phyloP scores from a whole-genome alignment of 1,284 basidiomycete species.

The Puccinia novopanici region DNA sequence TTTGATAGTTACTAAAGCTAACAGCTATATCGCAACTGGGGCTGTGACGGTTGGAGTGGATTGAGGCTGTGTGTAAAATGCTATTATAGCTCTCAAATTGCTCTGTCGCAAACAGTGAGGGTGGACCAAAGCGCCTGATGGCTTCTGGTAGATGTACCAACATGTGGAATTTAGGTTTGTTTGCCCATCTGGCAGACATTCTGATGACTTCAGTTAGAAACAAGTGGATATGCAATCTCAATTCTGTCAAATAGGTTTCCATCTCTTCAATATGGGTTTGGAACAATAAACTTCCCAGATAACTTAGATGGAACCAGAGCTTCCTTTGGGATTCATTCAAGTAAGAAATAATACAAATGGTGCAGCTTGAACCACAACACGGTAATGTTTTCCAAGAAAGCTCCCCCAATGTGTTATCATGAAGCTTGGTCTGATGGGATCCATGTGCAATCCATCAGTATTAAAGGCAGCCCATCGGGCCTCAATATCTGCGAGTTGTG shows the following conservation, averaged over 20 bases:
- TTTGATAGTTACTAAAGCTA: not conserved
- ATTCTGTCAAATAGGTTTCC: slow-evolving; percentile 55
- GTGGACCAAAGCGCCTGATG: too few relatives aligned
- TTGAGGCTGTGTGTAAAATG: not conserved
- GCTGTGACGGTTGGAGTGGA: not conserved
- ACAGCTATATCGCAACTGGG: slow-evolving; percentile 1
- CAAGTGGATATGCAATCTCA: slow-evolving; percentile 55
- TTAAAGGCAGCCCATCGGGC: too few relatives aligned
- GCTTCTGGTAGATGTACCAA: slow-evolving; percentile 54
- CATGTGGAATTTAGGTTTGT: slow-evolving; percentile 61
- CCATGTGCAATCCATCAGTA: not conserved
- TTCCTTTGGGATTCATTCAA: slow-evolving; percentile 53
- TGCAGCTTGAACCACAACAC: slow-evolving; percentile 59
- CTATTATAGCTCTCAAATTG: slow-evolving; percentile 20
- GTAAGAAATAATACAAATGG: slow-evolving; percentile 60
- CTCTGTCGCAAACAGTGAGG: not conserved
- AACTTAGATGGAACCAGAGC: slow-evolving; percentile 59
- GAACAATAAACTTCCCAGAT: slow-evolving; percentile 59
- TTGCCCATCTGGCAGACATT: slow-evolving; percentile 60
- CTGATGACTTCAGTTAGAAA: slow-evolving; percentile 57
- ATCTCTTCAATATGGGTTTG: slow-evolving; percentile 60
- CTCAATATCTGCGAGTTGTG: not conserved
- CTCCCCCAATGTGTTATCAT: slow-evolving; percentile 56
- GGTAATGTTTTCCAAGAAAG: slow-evolving; percentile 60
- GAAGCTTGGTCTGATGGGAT: not conserved